Base-by-base conservation (phyloP, 768 basidiomycete genomes). In the Suillus cothurnatus region DNA sequence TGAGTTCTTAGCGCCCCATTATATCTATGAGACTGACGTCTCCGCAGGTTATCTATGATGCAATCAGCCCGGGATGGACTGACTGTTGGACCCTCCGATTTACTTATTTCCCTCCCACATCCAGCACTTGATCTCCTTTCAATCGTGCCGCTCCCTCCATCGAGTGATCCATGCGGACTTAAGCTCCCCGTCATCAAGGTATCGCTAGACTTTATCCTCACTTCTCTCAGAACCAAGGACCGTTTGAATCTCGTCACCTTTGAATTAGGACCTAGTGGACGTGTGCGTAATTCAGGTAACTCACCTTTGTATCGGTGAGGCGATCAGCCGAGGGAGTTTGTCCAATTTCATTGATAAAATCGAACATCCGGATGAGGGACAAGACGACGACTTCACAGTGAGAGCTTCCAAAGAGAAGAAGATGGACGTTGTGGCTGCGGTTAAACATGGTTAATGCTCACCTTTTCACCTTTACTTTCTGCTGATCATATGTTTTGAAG, bases 371-470 rank as follows among this genome's bases (percentile, higher is more conserved):
- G 71, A 78, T 57, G 69, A 76, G 67, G 77, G 71, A 76, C 67
- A 71, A 63, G 90, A 89, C 66, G 88, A 88, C 68, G 84, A 85
- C 65, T 86, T 86, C 68, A 76, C 90, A 74, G 87, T 93, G 23
- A 82, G 88, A 66, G 88, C 88, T 17, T 87, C 87, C 65, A 90
- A 90, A 73, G 96, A 98, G 21, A 96, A 98, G 78, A 93, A 95
- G 78, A 94, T 93, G 32, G 97, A 97, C 76, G 97, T 99, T 21
- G 95, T 99, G 28, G 96, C 96, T 14, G 97, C 96, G n/a, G 94
- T 98, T 64, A 99, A 99, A 74, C 91, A 97, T 71, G 94, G 93
- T 90, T 62, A 59, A 80, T 66, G 36, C 21, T 50, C n/a, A 11
- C 43, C 36, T 53, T 41, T 62, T 4, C 28, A 32, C 53, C 23